Evolutionary conservation across 768 basidiomycete genomes (phyloP), one percentile per base, ranked within the genome.

Genomic region (Boletus edulis): DNA sequence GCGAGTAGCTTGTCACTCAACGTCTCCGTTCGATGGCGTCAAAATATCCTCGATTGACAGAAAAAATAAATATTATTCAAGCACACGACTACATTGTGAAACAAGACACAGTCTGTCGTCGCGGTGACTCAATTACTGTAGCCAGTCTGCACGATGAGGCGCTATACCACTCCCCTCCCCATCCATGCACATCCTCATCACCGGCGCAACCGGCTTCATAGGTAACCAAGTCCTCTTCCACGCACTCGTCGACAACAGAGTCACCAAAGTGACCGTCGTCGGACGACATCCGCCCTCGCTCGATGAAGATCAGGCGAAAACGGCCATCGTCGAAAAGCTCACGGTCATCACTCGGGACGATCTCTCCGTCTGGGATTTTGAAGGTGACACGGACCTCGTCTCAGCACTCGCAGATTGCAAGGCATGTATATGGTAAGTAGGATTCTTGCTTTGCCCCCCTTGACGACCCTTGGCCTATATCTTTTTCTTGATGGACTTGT

Each of bases 321-420:
- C 35, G 2, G 59, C 39, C 38, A 65, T 61, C 15, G 51, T 61
- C 15, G 51, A 54, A 24, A 65, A 67, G 24, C 59, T 65, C 51
- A 57, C 22, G 5, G 52, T 68, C 53, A 60, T 68, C 62, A 57
- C 49, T 0, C 66, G 62, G 13, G 58, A 61, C 3, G 66, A 66
- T 42, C 59, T 68, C 11, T 61, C 62, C n/a, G 18, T 56, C 15
- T 68, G 66, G 66, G 62, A 67, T 20, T 67, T 57, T 32, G 67
- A 66, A n/a, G 38, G n/a, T n/a, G 66, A 67, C 35, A 48, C 57
- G 0, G 58, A 63, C 42, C 57, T 68, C 13, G 62, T 68, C 32
- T 56, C 61, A 5, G 62, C 51, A 3, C 59, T 68, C 15, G 55
- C 37, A 4, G 61, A 63, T 40, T 67, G 64, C 41, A 63, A 32